A percentile compares a stretch with the other conserved stretches of the same genome.
Conservation (phyloP, 2,329 filamentous ascomycete genomes). For the Beauveria asiatica region DNA sequence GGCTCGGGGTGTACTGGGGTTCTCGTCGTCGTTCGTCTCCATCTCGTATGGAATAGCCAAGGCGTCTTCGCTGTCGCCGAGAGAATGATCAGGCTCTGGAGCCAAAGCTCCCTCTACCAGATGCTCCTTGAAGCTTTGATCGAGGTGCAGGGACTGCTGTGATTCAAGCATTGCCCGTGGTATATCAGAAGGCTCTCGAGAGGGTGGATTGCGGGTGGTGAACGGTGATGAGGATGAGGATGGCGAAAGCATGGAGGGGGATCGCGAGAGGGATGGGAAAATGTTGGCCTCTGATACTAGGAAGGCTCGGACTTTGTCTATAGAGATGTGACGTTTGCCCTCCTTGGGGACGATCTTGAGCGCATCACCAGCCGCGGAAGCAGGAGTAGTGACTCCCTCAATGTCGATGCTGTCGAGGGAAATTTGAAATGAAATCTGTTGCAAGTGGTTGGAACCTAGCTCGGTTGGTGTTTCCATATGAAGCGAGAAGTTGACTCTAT, state of each 20-base stretch:
- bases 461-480: conserved; percentile 51
- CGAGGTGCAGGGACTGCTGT: conserved; percentile 8
- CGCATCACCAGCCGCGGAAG: conserved; percentile 20
- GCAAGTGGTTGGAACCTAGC: conserved; percentile 33
- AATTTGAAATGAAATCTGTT: conserved; percentile 56
- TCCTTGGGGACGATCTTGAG: conserved; percentile 41
- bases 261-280: conserved; percentile 51
- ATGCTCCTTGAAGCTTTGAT: conserved; percentile 16
- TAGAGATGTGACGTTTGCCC: conserved; percentile 55
- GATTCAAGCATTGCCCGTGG: conserved; percentile 19
- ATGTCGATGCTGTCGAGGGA: conserved; percentile 56
- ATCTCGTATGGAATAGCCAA: conserved; percentile 49
- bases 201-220: conserved; percentile 29
- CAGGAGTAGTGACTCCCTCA: conserved; percentile 51
- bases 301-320: conserved; percentile 56
- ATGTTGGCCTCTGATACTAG: conserved; percentile 60
- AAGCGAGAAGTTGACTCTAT: conserved; percentile 56
- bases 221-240: conserved; percentile 43
- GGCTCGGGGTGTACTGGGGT: conserved; percentile 45
- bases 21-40: conserved; percentile 28
- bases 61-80: conserved; percentile 46
- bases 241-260: conserved; percentile 41
- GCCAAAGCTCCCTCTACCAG: conserved; percentile 16
- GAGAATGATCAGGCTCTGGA: conserved; percentile 19
- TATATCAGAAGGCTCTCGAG: conserved; percentile 18